Evolutionary conservation across 1,284 basidiomycete genomes (phyloP).

Genomic region (Polyporus tsugae): DNA sequence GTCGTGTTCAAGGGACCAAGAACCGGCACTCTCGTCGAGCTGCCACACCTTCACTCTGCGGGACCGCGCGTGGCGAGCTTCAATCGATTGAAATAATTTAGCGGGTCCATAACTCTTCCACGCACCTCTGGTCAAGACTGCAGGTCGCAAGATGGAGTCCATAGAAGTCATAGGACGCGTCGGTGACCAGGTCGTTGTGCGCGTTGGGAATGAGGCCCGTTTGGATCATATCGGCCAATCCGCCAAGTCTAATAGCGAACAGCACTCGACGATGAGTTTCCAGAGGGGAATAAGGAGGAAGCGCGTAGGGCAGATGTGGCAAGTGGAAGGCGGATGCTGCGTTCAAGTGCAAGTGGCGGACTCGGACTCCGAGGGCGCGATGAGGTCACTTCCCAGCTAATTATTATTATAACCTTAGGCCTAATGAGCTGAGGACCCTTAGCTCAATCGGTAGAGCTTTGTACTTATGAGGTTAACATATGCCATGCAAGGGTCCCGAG

Average conservation of each 20-base stretch:
- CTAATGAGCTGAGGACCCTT: constrained; percentile 45
- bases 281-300: neutral
- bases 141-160: constrained; percentile 82
- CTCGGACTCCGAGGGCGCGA: too few relatives aligned
- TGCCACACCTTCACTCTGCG: constrained; percentile 85
- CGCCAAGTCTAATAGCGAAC: neutral
- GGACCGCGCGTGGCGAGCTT: neutral
- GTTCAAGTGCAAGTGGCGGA: too few relatives aligned
- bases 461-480: constrained; percentile 54
- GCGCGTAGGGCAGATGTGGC: neutral
- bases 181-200: constrained; percentile 82
- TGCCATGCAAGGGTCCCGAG: constrained; percentile 55
- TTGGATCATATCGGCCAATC: constrained; percentile 63
- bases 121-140: constrained; percentile 80
- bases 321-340: too few relatives aligned
- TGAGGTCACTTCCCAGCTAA: neutral
- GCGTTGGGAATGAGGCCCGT: constrained; percentile 77
- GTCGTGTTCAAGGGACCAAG: constrained; percentile 82
- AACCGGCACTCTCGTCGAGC: constrained; percentile 71
- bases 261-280: neutral
- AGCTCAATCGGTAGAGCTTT: constrained; percentile 59
- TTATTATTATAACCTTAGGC: neutral
- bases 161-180: constrained; percentile 90
- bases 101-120: neutral
- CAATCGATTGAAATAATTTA: neutral